Percentiles rank a stretch among this genome's conserved stretches.
Conservation (phyloP, 2,329 filamentous ascomycete genomes). For the Keithomyces neogunnii region DNA sequence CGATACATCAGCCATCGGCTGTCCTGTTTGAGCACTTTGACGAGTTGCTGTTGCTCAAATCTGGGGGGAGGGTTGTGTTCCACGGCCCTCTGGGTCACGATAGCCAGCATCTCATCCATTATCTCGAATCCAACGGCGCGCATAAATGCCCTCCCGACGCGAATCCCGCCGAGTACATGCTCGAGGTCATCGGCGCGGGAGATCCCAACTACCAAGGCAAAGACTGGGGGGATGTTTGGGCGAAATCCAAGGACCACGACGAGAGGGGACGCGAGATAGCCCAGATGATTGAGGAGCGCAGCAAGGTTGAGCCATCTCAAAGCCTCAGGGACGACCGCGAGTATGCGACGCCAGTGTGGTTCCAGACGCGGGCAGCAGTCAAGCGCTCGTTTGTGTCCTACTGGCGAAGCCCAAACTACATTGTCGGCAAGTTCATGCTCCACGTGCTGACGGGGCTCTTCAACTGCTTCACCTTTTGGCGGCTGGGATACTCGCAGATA, state of each 20-base stretch:
- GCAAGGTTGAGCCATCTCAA: constrained; percentile 41
- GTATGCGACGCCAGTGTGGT: constrained; percentile 59
- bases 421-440: constrained; percentile 53
- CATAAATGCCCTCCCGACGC: constrained; percentile 46
- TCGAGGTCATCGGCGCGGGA: constrained; percentile 46
- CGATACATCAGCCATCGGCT: constrained; percentile 63
- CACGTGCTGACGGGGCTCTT: constrained; percentile 48
- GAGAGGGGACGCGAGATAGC: constrained; percentile 10
- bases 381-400: constrained; percentile 53
- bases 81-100: constrained; percentile 57
- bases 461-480: constrained; percentile 56
- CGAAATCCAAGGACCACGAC: constrained; percentile 49
- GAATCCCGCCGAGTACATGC: constrained; percentile 75
- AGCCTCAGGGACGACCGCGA: constrained; percentile 49
- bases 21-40: constrained; percentile 61
- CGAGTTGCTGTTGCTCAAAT: constrained; percentile 52
- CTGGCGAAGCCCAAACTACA: constrained; percentile 58
- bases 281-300: constrained; percentile 51
- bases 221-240: constrained; percentile 66
- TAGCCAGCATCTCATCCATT: constrained; percentile 44
- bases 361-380: constrained; percentile 57
- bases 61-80: constrained; percentile 57
- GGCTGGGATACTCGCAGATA: constrained; percentile 40
- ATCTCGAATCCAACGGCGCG: constrained; percentile 60
- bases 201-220: constrained; percentile 28